phyloP scores from a whole-genome alignment of 495 filamentous ascomycete genomes.

The Viridothelium virens region DNA sequence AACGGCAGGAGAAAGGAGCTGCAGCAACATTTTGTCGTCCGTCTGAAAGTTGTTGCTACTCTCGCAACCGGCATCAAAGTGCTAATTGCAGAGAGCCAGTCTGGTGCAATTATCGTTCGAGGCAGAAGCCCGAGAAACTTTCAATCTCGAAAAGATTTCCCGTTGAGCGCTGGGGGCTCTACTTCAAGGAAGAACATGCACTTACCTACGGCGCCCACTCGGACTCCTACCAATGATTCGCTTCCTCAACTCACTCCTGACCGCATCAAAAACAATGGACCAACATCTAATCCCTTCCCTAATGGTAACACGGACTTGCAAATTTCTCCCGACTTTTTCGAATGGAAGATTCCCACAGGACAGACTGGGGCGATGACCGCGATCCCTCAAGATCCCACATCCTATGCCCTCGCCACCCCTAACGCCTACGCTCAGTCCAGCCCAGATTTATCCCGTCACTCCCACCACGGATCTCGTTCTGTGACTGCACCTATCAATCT shows the following conservation, averaged over 20 bases:
- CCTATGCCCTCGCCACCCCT: slow-evolving; percentile 20
- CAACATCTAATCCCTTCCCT: slow-evolving; percentile 19
- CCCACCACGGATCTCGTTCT: slow-evolving; percentile 22
- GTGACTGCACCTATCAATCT: slow-evolving; percentile 55
- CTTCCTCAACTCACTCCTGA: slow-evolving; percentile 31
- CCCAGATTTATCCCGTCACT: slow-evolving; percentile 42
- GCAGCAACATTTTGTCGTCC: slow-evolving; percentile 64
- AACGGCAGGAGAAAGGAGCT: slow-evolving; percentile 65
- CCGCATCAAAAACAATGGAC: slow-evolving; percentile 38
- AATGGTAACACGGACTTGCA: slow-evolving; percentile 32
- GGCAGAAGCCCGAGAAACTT: slow-evolving; percentile 63
- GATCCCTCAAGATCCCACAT: slow-evolving; percentile 25
- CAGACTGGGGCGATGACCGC: slow-evolving; percentile 28
- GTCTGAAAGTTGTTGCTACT: slow-evolving; percentile 54
- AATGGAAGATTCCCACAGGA: slow-evolving; percentile 30
- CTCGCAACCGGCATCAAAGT: slow-evolving; percentile 51
- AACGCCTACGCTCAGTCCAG: slow-evolving; percentile 46
- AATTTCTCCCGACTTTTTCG: slow-evolving; percentile 33
- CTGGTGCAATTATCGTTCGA: slow-evolving; percentile 60
- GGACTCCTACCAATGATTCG: slow-evolving; percentile 45
- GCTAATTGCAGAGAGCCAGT: slow-evolving; percentile 52
- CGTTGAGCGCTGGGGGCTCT: slow-evolving; percentile 43
- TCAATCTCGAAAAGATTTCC: slow-evolving; percentile 58
- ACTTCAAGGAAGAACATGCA: slow-evolving; percentile 30
- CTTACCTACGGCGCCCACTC: slow-evolving; percentile 35